Evolutionary conservation across 805 yeast species (phyloP), one percentile per base, ranked within the genome.

Genomic region (Candida sonorensis): DNA sequence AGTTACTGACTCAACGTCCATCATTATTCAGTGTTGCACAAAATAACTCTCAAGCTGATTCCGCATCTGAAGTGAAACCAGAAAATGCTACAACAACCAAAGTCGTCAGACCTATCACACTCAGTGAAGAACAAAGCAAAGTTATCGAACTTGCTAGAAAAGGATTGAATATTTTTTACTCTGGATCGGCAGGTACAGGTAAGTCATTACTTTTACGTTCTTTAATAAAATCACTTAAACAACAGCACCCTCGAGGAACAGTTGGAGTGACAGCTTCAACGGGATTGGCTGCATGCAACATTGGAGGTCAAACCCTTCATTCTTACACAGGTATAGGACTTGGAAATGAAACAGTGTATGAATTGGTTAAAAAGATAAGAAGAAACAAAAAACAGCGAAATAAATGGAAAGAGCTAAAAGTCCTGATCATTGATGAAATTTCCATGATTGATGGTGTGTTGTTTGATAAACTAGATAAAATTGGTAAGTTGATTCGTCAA

Each of bases 161-260:
- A 15, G 87, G 94, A 0, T 60, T 64, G 12, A 84, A 80, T 37
- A 59, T 92, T 3, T 92, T 92, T 51, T 92, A 84, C 53, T 92
- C 98, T 0, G 98, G 98, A 31, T 86, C 97, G 21, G 98, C 98
- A 0, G 98, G 98, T 48, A 92, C 98, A 0, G 98, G 98, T 51
- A 92, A 92, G 53, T 90, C 98, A 2, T 81, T 92, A 4, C 62
- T 92, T n/a, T 61, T 92, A 31, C 69, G 71, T 39, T 66, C 75
- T 9, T 63, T 83, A 23, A 81, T 83, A 34, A 70, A 72, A 45
- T 56, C 66, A 0, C 51, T 83, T 34, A 65, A 59, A 40, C 38
- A 42, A 1, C 66, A 64, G 37, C 66, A 74, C 50, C 66, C 69
- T 0, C 41, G 41, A 0, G 74, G 70, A 2, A 51, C 61, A 10